Evolutionary conservation across 768 basidiomycete genomes (phyloP).

Genomic region (Serendipita indica): DNA sequence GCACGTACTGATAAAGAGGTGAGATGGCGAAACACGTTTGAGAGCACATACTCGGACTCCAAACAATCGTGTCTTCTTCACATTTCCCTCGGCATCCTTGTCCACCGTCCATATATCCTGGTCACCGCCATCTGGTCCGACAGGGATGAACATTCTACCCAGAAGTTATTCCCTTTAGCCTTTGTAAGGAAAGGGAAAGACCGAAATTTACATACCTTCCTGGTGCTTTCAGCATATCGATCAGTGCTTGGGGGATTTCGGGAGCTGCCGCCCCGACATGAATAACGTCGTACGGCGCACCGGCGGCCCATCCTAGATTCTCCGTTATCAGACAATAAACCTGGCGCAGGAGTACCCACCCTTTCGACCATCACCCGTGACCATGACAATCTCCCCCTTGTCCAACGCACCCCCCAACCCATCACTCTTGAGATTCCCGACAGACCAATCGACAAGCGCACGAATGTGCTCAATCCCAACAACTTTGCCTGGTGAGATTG

Average conservation of each 20-base stretch:
- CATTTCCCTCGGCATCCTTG: slow-evolving; percentile 53
- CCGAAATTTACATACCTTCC: too few species aligned
- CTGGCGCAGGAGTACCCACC: too few species aligned
- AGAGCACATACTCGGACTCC: slow-evolving; percentile 53
- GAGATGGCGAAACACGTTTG: neutral
- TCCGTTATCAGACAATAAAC: slow-evolving; percentile 2
- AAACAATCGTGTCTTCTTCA: slow-evolving; percentile 54
- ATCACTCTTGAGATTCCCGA: slow-evolving; percentile 50
- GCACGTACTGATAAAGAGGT: slow-evolving; percentile 21
- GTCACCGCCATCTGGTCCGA: slow-evolving; percentile 44
- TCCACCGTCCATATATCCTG: slow-evolving; percentile 57
- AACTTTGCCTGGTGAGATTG: slow-evolving; percentile 34
- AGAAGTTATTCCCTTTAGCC: neutral
- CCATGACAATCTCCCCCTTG: slow-evolving; percentile 40
- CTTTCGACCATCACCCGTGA: slow-evolving; percentile 66
- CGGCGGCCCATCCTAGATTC: slow-evolving; percentile 10
- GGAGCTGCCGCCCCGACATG: slow-evolving; percentile 93
- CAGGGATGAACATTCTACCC: slow-evolving; percentile 72
- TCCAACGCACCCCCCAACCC: slow-evolving; percentile 43
- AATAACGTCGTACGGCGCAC: slow-evolving; percentile 58
- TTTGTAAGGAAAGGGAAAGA: neutral
- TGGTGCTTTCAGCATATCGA: slow-evolving; percentile 63
- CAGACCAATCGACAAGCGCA: slow-evolving; percentile 57
- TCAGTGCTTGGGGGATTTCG: slow-evolving; percentile 45
- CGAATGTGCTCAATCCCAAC: slow-evolving; percentile 87